phyloP scores from a whole-genome alignment of 1,284 basidiomycete species.

The Volvariella surrecta region DNA sequence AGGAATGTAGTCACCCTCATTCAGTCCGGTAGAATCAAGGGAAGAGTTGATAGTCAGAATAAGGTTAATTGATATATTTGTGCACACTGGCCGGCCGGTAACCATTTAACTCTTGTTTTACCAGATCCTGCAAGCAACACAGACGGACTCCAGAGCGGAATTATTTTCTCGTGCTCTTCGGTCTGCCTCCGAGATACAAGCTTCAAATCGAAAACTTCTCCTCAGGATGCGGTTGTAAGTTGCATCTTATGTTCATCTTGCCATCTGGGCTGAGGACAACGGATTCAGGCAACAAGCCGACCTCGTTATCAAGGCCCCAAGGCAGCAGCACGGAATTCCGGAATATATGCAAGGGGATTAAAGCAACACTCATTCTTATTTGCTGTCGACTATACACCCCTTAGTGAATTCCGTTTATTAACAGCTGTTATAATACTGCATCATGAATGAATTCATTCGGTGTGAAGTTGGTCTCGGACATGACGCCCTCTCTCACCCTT shows the following conservation, averaged over 20 bases:
- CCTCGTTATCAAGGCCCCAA: conserved; percentile 28
- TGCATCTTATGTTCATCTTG: background rate
- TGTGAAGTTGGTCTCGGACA: too few species aligned
- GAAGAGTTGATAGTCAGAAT: conserved; percentile 72
- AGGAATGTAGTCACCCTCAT: conserved; percentile 67
- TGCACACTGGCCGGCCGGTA: background rate
- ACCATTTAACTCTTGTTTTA: background rate
- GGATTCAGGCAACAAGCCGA: conserved; percentile 50
- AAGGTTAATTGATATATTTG: conserved; percentile 37
- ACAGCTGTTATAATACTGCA: too few species aligned
- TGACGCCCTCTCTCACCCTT: too few species aligned
- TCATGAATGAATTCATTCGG: too few species aligned
- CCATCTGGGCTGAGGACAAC: conserved; percentile 6
- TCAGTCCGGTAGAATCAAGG: conserved; percentile 66
- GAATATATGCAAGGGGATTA: conserved; percentile 1
- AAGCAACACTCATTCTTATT: background rate
- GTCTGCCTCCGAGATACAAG: conserved; percentile 59
- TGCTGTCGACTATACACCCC: too few species aligned
- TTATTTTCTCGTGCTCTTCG: conserved; percentile 70
- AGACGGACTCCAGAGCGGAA: conserved; percentile 63
- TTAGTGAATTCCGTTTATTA: too few species aligned
- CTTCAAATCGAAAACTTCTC: conserved; percentile 65
- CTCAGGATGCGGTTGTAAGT: conserved; percentile 70
- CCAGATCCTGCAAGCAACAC: conserved; percentile 67
- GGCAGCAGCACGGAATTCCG: conserved; percentile 12